A percentile compares a stretch with the other conserved stretches of the same genome.
These are phyloP conservation scores for Phytopythium mirpurense DNA, from an alignment of 352 stramenopile species.

Conservation along the genomic window DNA sequence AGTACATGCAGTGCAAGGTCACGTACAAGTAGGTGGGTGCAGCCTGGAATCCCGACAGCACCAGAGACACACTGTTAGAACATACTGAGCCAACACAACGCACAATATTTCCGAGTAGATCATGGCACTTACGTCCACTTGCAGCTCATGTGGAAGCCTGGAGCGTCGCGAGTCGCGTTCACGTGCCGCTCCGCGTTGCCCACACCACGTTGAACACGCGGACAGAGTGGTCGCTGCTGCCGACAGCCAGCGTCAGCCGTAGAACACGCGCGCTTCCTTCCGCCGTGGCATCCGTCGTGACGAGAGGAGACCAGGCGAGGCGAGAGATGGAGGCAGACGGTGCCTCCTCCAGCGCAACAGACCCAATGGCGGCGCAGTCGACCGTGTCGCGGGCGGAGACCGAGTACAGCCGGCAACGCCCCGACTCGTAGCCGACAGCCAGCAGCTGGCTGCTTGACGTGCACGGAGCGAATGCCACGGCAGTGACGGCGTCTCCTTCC, in stretches of 20 bases:
- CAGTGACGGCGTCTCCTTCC: constrained; percentile 46
- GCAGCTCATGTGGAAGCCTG: too few relatives aligned
- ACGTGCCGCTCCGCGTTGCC: constrained; percentile 8
- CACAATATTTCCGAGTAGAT: too few relatives aligned
- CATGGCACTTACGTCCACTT: background rate
- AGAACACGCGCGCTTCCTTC: background rate
- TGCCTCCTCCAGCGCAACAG: constrained; percentile 18
- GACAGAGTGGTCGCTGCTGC: constrained; percentile 49
- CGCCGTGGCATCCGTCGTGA: background rate
- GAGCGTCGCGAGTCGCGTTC: constrained; percentile 1
- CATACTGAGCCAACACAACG: too few relatives aligned
- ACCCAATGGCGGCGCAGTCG: constrained; percentile 4
- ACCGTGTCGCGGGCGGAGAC: background rate
- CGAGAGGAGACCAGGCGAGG: constrained; percentile 34
- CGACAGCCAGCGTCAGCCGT: constrained; percentile 23
- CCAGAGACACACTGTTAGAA: constrained; percentile 7
- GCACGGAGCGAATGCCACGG: constrained; percentile 47
- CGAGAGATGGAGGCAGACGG: constrained; percentile 39
- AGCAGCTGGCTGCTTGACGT: constrained; percentile 17
- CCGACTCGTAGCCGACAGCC: constrained; percentile 57
- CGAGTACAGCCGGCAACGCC: constrained; percentile 12
- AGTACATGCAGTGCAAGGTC: constrained; percentile 70
- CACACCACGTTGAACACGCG: constrained; percentile 33
- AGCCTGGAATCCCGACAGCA: too few relatives aligned
- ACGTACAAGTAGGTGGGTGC: constrained; percentile 50